Evolutionary conservation across 176 grass and related monocot species (phyloP).

Genomic region (Eleusine indica): DNA sequence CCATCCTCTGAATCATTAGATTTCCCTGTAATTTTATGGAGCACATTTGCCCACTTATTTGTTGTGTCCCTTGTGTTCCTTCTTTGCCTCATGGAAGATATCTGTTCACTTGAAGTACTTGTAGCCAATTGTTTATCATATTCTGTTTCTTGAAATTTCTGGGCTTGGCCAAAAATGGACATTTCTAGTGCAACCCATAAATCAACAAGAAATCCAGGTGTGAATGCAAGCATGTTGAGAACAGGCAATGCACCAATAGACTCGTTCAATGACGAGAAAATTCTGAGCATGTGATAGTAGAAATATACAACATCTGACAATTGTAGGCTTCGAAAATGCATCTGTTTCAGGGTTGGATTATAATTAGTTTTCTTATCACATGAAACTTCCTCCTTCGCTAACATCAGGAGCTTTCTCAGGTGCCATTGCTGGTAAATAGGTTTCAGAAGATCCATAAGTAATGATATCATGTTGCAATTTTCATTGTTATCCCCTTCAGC

Average conservation of each 20-base stretch:
- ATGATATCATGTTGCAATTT: conserved; percentile 37
- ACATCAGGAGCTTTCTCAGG: conserved; percentile 79
- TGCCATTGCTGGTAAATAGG: conserved; percentile 97
- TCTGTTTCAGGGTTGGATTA: conserved; percentile 28
- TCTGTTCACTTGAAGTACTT: conserved; percentile 52
- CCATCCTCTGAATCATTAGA: conserved; percentile 54
- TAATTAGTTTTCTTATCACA: conserved; percentile 8
- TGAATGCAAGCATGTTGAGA: conserved; percentile 94
- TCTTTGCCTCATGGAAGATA: conserved; percentile 61
- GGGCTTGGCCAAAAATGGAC: conserved; percentile 52
- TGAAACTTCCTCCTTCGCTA: conserved; percentile 53
- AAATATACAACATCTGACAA: conserved; percentile 71
- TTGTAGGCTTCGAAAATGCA: conserved; percentile 41
- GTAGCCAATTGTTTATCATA: conserved; percentile 42
- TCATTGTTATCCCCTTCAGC: conserved; percentile 45
- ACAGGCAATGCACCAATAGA: conserved; percentile 69
- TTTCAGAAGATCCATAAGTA: conserved; percentile 82
- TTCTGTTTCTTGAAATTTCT: conserved; percentile 47
- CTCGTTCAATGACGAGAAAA: conserved; percentile 73
- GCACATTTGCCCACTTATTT: conserved; percentile 87
- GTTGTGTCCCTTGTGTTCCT: conserved; percentile 69
- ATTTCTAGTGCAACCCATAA: conserved; percentile 75
- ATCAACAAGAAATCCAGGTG: conserved; percentile 87
- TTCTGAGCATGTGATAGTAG: conserved; percentile 86
- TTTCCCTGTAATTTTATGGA: conserved; percentile 88